Percentiles rank a stretch among this genome's conserved stretches.
Evolutionary conservation across 441 rosid genomes (phyloP).

Genomic region (Omphalea diandra): DNA sequence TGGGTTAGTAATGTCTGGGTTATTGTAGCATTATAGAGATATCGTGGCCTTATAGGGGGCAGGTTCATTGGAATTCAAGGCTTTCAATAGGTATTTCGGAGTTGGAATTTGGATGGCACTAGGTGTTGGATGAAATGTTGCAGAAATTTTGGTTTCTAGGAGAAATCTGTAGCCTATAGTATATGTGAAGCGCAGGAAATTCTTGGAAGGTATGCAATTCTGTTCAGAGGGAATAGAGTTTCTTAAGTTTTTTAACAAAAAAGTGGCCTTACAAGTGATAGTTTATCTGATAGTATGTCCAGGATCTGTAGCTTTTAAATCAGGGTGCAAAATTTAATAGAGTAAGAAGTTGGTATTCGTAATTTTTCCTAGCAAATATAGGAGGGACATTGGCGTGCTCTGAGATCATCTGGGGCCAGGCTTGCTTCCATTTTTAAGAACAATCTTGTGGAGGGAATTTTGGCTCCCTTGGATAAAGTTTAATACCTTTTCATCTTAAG

Average conservation of each 20-base stretch:
- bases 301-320: not conserved
- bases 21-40: not conserved
- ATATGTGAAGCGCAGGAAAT: not conserved
- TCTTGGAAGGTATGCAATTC: not conserved
- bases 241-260: not conserved
- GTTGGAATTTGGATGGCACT: not conserved
- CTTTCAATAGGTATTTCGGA: not conserved
- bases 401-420: not conserved
- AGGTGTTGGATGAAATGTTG: conserved; percentile 2
- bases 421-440: not conserved
- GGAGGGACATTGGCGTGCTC: not conserved
- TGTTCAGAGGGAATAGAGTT: not conserved
- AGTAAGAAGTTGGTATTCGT: not conserved
- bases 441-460: not conserved
- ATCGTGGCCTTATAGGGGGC: not conserved
- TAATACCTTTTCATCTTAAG: not conserved
- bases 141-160: not conserved
- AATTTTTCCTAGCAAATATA: not conserved
- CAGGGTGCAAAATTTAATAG: not conserved
- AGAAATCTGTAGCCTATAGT: too few species aligned
- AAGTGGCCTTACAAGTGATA: not conserved
- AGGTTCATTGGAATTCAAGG: not conserved
- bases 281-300: not conserved
- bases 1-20: not conserved
- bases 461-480: not conserved